Conservation (phyloP, 305 asterid species). For the Euphrasia arctica region DNA sequence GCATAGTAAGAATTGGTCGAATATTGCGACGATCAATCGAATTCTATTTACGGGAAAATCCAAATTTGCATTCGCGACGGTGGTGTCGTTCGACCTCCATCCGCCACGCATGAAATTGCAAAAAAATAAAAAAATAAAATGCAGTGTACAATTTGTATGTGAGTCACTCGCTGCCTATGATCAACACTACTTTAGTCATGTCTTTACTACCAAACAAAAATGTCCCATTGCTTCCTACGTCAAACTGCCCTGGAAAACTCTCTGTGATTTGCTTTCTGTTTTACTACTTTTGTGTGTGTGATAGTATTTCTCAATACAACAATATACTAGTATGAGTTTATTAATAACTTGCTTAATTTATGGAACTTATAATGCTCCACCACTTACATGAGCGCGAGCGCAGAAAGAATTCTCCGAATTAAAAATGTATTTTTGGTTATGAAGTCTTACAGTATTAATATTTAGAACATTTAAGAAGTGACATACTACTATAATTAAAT, state of each 20-base stretch:
- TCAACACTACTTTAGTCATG: not conserved
- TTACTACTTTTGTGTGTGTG: not conserved
- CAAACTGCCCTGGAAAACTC: not conserved
- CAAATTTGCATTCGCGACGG: not conserved
- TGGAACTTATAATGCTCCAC: too few species aligned
- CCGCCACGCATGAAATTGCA: not conserved
- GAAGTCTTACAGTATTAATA: too few species aligned
- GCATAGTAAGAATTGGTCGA: too few species aligned
- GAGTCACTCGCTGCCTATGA: constrained; percentile 18
- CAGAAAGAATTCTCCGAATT: too few species aligned
- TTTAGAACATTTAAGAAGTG: too few species aligned
- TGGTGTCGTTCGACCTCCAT: not conserved
- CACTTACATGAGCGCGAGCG: too few species aligned
- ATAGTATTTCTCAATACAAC: too few species aligned
- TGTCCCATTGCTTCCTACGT: not conserved
- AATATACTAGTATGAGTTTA: too few species aligned
- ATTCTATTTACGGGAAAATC: constrained; percentile 6
- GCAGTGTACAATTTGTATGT: constrained; percentile 31
- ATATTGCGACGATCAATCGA: constrained; percentile 4
- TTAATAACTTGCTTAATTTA: too few species aligned
- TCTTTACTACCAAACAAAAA: constrained; percentile 9
- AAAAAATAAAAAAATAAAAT: not conserved
- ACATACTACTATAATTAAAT: too few species aligned
- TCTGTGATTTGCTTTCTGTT: constrained; percentile 1
- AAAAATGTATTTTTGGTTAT: too few species aligned